Evolutionary conservation across 805 yeast species (phyloP).

Genomic region (Schwanniomyces polymorphus): DNA sequence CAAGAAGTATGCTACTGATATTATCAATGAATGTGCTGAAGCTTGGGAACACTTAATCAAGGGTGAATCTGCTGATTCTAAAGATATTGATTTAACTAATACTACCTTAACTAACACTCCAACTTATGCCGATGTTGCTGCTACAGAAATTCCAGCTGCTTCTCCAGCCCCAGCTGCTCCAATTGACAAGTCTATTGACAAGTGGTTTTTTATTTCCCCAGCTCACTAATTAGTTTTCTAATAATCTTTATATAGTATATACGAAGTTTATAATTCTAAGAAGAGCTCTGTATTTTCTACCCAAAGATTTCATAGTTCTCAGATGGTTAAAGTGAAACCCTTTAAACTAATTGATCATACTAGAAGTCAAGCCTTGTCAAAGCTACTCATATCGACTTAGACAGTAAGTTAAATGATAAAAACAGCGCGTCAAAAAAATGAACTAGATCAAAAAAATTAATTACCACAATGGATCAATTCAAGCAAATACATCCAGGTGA

Average conservation of each 20-base stretch:
- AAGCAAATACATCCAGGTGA: constrained; percentile 18
- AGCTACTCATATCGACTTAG: not conserved
- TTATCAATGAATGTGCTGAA: constrained; percentile 62
- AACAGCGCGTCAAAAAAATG: not conserved
- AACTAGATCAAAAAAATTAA: not conserved
- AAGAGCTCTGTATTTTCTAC: not conserved
- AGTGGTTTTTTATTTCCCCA: constrained; percentile 98
- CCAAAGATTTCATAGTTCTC: too few relatives aligned
- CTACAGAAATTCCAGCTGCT: constrained; percentile 65
- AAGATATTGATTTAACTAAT: constrained; percentile 74
- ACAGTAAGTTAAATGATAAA: not conserved
- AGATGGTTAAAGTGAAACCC: too few relatives aligned
- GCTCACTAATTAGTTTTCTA: constrained; percentile 39
- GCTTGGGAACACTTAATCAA: constrained; percentile 66
- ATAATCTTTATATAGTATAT: not conserved
- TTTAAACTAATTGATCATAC: too few relatives aligned
- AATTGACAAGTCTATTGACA: constrained; percentile 93
- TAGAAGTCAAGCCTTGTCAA: too few relatives aligned
- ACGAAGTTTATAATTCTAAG: not conserved
- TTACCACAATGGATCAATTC: constrained; percentile 20
- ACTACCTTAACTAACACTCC: constrained; percentile 64
- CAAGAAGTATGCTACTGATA: constrained; percentile 55
- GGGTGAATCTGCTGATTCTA: constrained; percentile 36
- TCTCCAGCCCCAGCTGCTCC: constrained; percentile 81
- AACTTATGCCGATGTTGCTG: constrained; percentile 45